Evolutionary conservation across 2,329 filamentous ascomycete genomes (phyloP).

Genomic region (Talaromyces sp.): DNA sequence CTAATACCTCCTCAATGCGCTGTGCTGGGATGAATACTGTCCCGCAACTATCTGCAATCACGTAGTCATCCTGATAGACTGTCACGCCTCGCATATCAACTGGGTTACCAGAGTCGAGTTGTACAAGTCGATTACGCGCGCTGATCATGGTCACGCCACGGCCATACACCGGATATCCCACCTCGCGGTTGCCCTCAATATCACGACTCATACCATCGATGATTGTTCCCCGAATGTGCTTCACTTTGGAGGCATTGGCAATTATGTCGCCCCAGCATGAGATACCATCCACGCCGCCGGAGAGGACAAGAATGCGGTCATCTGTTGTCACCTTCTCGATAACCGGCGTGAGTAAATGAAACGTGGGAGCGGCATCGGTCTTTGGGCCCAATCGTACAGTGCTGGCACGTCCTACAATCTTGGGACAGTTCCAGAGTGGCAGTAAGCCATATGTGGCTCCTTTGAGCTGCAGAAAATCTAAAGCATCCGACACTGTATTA

Average conservation of each 20-base stretch:
- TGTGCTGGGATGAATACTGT: not conserved
- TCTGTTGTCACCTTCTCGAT: not conserved
- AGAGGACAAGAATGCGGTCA: not conserved
- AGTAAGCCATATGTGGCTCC: not conserved
- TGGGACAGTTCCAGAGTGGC: not conserved
- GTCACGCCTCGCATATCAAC: constrained; percentile 11
- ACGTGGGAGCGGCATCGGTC: not conserved
- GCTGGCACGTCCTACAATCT: not conserved
- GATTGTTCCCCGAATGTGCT: constrained; percentile 29
- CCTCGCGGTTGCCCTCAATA: constrained; percentile 33
- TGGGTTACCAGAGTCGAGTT: constrained; percentile 30
- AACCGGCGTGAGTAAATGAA: not conserved
- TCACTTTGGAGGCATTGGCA: constrained; percentile 22
- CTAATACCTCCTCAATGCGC: not conserved
- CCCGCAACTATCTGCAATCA: not conserved
- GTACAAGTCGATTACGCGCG: constrained; percentile 32
- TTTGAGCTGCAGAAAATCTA: not conserved
- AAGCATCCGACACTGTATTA: not conserved
- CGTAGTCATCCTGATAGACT: not conserved
- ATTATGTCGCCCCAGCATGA: not conserved
- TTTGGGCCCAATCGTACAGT: not conserved
- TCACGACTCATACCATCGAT: constrained; percentile 35
- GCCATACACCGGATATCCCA: constrained; percentile 35
- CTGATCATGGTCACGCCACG: constrained; percentile 34
- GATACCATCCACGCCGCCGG: not conserved